phyloP scores from a whole-genome alignment of 306 rosid species.

The Cyclanthera cordifolia region DNA sequence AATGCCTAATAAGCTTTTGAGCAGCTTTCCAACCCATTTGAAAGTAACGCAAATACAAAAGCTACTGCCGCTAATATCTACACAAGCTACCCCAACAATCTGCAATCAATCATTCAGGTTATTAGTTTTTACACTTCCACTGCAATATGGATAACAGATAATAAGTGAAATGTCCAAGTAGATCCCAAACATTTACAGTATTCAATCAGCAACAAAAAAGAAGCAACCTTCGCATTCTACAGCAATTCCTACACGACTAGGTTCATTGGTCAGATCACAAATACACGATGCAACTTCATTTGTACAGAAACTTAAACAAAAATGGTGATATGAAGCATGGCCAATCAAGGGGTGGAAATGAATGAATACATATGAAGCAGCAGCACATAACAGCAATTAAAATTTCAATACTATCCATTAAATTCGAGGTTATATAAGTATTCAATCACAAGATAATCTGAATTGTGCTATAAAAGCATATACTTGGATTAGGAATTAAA shows the following conservation, averaged over 20 bases:
- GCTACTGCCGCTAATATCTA: neutral
- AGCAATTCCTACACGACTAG: too few relatives aligned
- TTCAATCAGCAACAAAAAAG: neutral
- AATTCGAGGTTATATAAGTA: too few relatives aligned
- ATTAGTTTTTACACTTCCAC: neutral
- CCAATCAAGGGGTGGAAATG: too few relatives aligned
- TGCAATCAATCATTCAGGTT: neutral
- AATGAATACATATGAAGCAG: too few relatives aligned
- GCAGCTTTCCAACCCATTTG: slow-evolving; percentile 98
- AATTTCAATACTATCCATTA: too few relatives aligned
- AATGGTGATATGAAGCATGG: too few relatives aligned
- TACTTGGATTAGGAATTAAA: neutral
- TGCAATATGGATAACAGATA: neutral
- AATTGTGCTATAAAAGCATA: neutral
- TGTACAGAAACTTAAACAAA: too few relatives aligned
- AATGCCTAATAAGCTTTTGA: slow-evolving; percentile 77
- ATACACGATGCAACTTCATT: too few relatives aligned
- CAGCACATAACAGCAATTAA: too few relatives aligned
- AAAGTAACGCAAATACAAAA: neutral
- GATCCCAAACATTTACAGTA: neutral
- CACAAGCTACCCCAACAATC: neutral
- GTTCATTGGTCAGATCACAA: too few relatives aligned
- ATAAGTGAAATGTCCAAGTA: neutral
- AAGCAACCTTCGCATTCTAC: too few relatives aligned
- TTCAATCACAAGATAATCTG: neutral